Conservation (phyloP, 352 stramenopile genomes). For the Pythium monospermum region DNA sequence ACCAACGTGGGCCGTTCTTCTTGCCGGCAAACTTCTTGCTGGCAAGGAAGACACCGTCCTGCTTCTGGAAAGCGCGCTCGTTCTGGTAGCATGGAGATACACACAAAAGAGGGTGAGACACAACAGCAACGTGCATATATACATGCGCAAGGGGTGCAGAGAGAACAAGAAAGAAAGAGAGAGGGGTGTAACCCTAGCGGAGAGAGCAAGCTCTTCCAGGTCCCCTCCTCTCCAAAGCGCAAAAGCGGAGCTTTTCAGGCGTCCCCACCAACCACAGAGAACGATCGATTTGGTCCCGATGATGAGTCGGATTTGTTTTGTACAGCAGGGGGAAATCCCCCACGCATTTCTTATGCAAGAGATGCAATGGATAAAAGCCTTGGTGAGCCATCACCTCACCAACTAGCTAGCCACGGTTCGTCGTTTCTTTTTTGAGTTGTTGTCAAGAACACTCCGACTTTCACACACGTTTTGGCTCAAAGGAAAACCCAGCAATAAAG, state of each 20-base stretch:
- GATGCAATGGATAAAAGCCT: constrained; percentile 71
- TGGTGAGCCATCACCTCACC: constrained; percentile 71
- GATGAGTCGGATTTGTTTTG: constrained; percentile 23
- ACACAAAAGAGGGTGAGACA: background rate
- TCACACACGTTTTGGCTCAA: background rate
- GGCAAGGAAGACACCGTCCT: constrained; percentile 97
- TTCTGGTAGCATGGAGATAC: too few species aligned
- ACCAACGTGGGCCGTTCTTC: constrained; percentile 95
- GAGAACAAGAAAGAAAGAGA: background rate
- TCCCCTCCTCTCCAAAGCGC: background rate
- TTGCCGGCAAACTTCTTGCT: constrained; percentile 94
- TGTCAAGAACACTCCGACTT: constrained; percentile 5
- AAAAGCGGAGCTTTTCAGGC: background rate
- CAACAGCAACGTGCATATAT: constrained; percentile 2
- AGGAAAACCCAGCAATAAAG: background rate
- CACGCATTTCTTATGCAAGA: too few species aligned
- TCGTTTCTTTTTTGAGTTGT: constrained; percentile 21
- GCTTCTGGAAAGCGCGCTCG: constrained; percentile 99
- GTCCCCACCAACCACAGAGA: constrained; percentile 6
- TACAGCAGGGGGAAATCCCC: constrained; percentile 1
- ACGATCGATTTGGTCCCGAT: constrained; percentile 25
- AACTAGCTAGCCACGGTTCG: constrained; percentile 46
- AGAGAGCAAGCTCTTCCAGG: background rate
- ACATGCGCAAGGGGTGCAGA: constrained; percentile 1
- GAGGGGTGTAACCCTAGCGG: background rate